These are phyloP conservation scores for Barnettozyma californica DNA, from an alignment of 805 yeast genomes.

Conservation along the genomic window DNA sequence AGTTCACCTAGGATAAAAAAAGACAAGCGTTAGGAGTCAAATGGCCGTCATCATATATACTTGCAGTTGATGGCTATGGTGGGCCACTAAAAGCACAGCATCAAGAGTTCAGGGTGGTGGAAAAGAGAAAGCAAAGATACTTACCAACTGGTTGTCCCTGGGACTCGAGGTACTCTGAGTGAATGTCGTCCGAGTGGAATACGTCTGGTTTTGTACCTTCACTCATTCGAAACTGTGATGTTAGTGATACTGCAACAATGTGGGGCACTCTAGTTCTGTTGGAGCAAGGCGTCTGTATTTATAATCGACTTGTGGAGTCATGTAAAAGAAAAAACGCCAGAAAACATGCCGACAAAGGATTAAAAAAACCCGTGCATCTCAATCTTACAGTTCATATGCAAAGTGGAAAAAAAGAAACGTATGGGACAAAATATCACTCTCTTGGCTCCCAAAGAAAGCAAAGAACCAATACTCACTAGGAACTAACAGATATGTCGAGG, in stretches of 20 bases:
- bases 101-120: neutral
- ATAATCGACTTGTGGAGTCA: neutral
- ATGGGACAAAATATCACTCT: neutral
- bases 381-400: neutral
- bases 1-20: too few species aligned
- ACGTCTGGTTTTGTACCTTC: constrained; percentile 27
- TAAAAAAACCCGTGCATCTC: neutral
- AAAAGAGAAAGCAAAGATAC: constrained; percentile 8
- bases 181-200: constrained; percentile 27
- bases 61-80: neutral
- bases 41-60: neutral
- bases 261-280: neutral
- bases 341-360: neutral
- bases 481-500: too few species aligned
- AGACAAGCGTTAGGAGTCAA: too few species aligned
- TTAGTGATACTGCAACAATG: neutral
- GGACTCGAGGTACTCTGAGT: constrained; percentile 24
- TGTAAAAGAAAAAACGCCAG: neutral
- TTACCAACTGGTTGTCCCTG: constrained; percentile 25
- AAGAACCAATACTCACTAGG: too few species aligned
- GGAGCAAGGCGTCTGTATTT: neutral
- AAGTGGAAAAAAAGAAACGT: neutral
- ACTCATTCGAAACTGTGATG: constrained; percentile 15
- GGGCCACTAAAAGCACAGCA: neutral
- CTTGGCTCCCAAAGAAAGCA: neutral